Conservation (phyloP, 148 eudicot species). For the Pouteria glomerata region DNA sequence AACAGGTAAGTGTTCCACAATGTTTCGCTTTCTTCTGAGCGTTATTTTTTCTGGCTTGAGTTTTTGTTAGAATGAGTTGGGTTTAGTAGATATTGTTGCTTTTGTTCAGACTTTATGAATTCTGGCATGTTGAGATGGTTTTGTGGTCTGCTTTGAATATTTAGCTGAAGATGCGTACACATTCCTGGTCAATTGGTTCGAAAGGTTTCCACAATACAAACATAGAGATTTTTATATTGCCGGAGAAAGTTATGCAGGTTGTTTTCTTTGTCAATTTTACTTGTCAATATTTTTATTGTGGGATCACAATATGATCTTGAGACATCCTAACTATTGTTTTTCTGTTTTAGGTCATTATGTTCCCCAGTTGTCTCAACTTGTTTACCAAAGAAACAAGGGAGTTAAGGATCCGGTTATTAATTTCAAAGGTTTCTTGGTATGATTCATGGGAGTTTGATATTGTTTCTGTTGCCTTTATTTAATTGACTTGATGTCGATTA, state of each 20-base stretch:
- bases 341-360: conserved; percentile 73
- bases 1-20: conserved; percentile 50
- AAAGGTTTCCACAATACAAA: conserved; percentile 91
- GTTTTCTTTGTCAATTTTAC: not conserved
- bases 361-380: conserved; percentile 78
- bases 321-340: conserved; percentile 6
- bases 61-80: too few species aligned
- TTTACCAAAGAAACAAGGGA: conserved; percentile 72
- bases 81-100: too few species aligned
- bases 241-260: conserved; percentile 97
- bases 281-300: not conserved
- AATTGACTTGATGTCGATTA: not conserved
- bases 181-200: conserved; percentile 74
- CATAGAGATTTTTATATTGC: conserved; percentile 87
- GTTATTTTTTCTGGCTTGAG: too few species aligned
- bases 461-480: not conserved
- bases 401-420: conserved; percentile 56
- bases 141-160: conserved; percentile 17
- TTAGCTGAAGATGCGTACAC: conserved; percentile 78
- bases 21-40: too few species aligned
- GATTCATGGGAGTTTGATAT: not conserved
- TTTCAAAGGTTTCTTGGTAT: conserved; percentile 91
- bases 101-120: not conserved
- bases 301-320: not conserved
- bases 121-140: not conserved